phyloP scores from a whole-genome alignment of 139 green algal species.

The Chlorella sp. region DNA sequence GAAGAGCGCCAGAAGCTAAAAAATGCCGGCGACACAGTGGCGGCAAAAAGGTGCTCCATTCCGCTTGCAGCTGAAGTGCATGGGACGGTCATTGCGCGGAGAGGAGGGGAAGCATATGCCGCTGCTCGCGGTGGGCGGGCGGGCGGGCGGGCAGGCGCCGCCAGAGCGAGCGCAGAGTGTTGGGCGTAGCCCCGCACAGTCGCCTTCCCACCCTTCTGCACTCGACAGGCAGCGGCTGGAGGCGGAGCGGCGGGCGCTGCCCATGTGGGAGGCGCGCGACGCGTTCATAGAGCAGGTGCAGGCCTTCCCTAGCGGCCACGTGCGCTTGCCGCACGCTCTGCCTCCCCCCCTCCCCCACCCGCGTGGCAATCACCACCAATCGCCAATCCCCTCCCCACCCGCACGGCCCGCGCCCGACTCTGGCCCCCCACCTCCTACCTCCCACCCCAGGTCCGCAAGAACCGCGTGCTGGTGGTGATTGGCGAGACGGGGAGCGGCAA shows the following conservation, averaged over 20 bases:
- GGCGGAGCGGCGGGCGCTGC: conserved; percentile 57
- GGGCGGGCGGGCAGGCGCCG: too few species aligned
- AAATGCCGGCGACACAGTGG: too few species aligned
- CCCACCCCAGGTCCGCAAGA: background rate
- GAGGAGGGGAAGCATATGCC: too few species aligned
- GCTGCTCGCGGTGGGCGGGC: too few species aligned
- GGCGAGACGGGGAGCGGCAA: conserved; percentile 89
- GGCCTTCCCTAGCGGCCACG: background rate
- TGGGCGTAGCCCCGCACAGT: too few species aligned
- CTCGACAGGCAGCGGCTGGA: conserved; percentile 42
- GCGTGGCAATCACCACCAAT: background rate
- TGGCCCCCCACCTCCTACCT: background rate
- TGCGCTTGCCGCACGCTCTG: background rate
- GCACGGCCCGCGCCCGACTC: background rate
- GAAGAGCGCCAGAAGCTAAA: too few species aligned
- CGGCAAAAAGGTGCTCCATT: too few species aligned
- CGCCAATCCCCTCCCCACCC: background rate
- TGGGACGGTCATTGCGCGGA: too few species aligned
- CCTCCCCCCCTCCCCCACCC: background rate
- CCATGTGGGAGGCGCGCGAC: conserved; percentile 59
- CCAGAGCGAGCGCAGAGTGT: too few species aligned
- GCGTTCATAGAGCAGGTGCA: conserved; percentile 61
- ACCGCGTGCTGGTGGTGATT: conserved; percentile 70
- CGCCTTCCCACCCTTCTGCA: too few species aligned
- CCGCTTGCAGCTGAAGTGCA: too few species aligned